These are phyloP conservation scores for Euphrasia arctica DNA, from an alignment of 305 asterid genomes.

Conservation along the genomic window DNA sequence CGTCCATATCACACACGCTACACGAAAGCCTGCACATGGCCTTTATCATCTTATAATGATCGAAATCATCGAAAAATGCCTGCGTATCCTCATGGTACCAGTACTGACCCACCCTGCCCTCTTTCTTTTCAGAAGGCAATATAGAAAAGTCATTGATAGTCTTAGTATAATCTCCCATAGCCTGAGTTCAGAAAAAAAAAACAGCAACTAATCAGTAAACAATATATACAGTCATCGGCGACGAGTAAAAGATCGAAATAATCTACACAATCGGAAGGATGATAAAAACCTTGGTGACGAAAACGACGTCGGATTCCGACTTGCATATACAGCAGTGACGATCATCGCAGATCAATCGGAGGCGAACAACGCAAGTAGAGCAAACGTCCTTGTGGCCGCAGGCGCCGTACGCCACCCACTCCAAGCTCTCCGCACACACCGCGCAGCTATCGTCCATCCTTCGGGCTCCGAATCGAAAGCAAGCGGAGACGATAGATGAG, in stretches of 20 bases:
- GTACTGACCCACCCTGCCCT: slow-evolving; percentile 69
- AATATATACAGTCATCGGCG: neutral
- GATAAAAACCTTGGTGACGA: slow-evolving; percentile 78
- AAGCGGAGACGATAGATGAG: neutral
- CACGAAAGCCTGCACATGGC: slow-evolving; percentile 99
- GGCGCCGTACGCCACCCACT: slow-evolving; percentile 96
- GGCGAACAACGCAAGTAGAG: slow-evolving; percentile 98
- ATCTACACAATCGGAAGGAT: neutral
- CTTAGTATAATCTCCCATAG: slow-evolving; percentile 81
- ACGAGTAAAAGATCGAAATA: slow-evolving; percentile 1
- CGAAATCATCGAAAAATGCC: slow-evolving; percentile 84
- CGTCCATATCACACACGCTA: slow-evolving; percentile 75
- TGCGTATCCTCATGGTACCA: slow-evolving; percentile 97
- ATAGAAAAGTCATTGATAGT: slow-evolving; percentile 60
- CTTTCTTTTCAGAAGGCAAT: slow-evolving; percentile 66
- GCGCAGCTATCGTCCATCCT: slow-evolving; percentile 97
- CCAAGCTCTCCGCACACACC: slow-evolving; percentile 91
- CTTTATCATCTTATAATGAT: slow-evolving; percentile 94
- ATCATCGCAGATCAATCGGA: slow-evolving; percentile 93
- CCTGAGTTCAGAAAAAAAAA: slow-evolving; percentile 40
- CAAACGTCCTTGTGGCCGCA: slow-evolving; percentile 99
- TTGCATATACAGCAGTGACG: slow-evolving; percentile 98
- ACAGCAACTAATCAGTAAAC: neutral
- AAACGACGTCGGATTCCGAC: slow-evolving; percentile 61
- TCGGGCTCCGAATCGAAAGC: slow-evolving; percentile 23